phyloP scores from a whole-genome alignment of 2,329 filamentous ascomycete genomes.

The Venturia effusa region DNA sequence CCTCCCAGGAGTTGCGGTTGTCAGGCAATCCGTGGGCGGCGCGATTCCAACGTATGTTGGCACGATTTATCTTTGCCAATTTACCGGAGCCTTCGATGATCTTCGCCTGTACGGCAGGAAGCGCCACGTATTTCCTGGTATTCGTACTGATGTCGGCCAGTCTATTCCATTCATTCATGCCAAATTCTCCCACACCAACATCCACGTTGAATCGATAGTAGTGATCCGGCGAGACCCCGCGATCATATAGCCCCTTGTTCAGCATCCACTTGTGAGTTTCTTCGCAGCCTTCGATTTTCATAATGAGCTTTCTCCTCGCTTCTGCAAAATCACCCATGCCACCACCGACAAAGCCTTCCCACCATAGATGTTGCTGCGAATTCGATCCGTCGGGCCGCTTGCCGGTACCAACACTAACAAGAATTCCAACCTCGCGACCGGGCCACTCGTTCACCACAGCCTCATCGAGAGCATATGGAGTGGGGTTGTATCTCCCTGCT shows the following conservation, averaged over 20 bases:
- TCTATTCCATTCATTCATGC: constrained; percentile 96
- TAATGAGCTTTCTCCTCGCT: constrained; percentile 69
- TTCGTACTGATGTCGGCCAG: constrained; percentile 91
- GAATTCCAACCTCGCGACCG: constrained; percentile 80
- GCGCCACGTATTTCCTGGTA: constrained; percentile 72
- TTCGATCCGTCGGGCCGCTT: constrained; percentile 67
- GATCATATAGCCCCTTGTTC: constrained; percentile 62
- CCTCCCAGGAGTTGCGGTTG: constrained; percentile 15
- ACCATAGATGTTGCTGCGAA: constrained; percentile 65
- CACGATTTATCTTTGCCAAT: constrained; percentile 71
- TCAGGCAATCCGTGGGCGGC: constrained; percentile 23
- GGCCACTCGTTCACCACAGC: constrained; percentile 91
- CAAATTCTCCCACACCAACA: constrained; percentile 90
- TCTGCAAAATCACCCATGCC: constrained; percentile 81
- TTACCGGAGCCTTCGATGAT: constrained; percentile 67
- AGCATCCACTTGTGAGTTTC: constrained; percentile 80
- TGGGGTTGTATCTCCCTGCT: constrained; percentile 80
- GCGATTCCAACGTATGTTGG: constrained; percentile 56
- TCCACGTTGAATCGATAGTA: constrained; percentile 98
- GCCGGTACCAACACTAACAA: constrained; percentile 89
- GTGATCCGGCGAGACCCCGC: constrained; percentile 74
- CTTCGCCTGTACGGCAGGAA: constrained; percentile 63
- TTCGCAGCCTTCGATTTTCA: constrained; percentile 94
- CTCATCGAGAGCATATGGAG: constrained; percentile 77
- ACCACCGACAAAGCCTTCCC: constrained; percentile 68